Evolutionary conservation across 1,284 basidiomycete species (phyloP), one percentile per base, ranked within the genome.

Genomic region (Exobasidium cylindrosporum): DNA sequence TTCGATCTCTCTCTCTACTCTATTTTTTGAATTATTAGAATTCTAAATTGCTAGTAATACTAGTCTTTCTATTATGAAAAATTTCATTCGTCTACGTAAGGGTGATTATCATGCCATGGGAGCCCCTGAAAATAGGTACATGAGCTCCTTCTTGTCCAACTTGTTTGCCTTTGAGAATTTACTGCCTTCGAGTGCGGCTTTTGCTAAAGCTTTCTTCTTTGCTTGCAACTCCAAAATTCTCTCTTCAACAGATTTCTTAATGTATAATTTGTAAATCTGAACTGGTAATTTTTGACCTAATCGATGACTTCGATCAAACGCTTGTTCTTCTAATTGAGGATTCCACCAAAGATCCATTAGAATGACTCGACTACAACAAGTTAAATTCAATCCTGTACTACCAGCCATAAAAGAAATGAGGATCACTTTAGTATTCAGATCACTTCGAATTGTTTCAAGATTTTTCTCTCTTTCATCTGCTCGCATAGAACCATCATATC

Each of bases 321-420:
- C 93, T 83, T 97, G 93, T 68, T 92, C 90, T 85, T 74, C 69
- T 49, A 75, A 61, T 58, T 69, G 63, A 17, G 75, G 80, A 61
- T 79, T 77, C 91, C 92, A 97, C 95, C 95, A 97, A 57, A 96
- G 81, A 78, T 97, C 94, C 65, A 91, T 86, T 4, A 97, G 84
- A 69, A 96, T 89, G 54, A 96, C 93, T 67, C 93, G 91, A 80
- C 92, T 95, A 82, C 95, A 97, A 57, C 87, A 88, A 0, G 93
- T 97, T 72, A 98, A 78, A 79, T 98, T 98, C 45, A 98, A 84
- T 56, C 93, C 92, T 86, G 91, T 92, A 74, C 89, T 90, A 1
- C 93, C 93, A 13, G 93, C 92, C 80, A 96, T 97, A 86, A 97
- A 95, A 0, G 92, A 96, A 65, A 97, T 95, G 64, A 98, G 82